Conservation (phyloP, 192 early-diverging fungal species). For the Linnemannia schmuckeri region DNA sequence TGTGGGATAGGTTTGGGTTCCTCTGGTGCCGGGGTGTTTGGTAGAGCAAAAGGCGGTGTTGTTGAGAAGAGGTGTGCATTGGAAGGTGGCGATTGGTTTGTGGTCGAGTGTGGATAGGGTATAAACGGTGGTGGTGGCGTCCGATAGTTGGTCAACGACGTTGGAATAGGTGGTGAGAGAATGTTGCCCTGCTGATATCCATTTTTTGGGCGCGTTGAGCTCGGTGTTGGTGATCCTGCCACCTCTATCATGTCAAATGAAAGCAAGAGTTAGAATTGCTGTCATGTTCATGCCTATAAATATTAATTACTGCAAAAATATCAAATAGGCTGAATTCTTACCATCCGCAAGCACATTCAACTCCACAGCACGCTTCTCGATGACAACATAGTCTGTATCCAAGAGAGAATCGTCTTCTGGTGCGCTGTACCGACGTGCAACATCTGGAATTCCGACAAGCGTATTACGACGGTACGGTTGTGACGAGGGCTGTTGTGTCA, state of each 20-base stretch:
- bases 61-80: constrained; percentile 47
- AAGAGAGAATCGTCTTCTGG: constrained; percentile 68
- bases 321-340: constrained; percentile 30
- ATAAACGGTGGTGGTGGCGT: constrained; percentile 45
- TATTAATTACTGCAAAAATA: not conserved
- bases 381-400: constrained; percentile 81
- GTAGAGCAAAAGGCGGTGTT: constrained; percentile 59
- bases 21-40: constrained; percentile 24
- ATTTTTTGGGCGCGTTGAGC: constrained; percentile 11
- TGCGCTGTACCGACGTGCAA: constrained; percentile 37
- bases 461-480: constrained; percentile 46
- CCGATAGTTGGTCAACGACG: constrained; percentile 45
- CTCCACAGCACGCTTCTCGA: constrained; percentile 79
- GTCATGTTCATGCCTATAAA: not conserved
- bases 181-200: constrained; percentile 20
- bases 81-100: constrained; percentile 29
- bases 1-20: constrained; percentile 24
- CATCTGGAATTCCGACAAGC: constrained; percentile 38
- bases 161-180: constrained; percentile 49
- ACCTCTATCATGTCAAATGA: constrained; percentile 30
- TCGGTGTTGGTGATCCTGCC: constrained; percentile 39
- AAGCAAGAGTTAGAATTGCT: not conserved
- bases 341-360: constrained; percentile 84
- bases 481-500: constrained; percentile 30
- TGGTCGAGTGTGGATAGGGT: constrained; percentile 23